These are phyloP conservation scores for Musa balbisiana DNA, from an alignment of 202 grass and related monocot species.

Conservation along the genomic window DNA sequence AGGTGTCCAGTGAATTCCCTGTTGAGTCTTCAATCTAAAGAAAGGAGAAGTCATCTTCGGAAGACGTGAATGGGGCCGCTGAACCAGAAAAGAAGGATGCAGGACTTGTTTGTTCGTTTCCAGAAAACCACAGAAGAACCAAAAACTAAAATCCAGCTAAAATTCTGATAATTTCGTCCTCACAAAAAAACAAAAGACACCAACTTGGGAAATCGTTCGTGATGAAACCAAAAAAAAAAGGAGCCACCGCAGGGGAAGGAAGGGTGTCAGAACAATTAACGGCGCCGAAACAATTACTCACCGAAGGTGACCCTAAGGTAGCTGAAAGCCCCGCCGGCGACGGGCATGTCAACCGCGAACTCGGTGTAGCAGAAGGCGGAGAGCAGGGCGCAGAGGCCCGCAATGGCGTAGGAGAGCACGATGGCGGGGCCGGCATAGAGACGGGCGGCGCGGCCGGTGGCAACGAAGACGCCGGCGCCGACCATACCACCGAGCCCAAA, in stretches of 20 bases:
- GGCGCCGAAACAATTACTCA: slow-evolving; percentile 18
- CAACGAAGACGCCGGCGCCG: slow-evolving; percentile 76
- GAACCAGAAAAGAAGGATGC: no score
- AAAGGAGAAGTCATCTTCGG: no score
- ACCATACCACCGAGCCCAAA: slow-evolving; percentile 94
- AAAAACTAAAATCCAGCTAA: no score
- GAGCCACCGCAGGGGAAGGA: not conserved
- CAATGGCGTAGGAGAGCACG: slow-evolving; percentile 86
- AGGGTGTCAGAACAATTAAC: not conserved
- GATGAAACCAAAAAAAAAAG: no score
- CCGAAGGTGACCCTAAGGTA: slow-evolving; percentile 97
- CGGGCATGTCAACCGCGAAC: slow-evolving; percentile 91
- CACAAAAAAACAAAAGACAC: no score
- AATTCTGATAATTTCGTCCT: no score
- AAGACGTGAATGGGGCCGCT: no score
- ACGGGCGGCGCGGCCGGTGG: slow-evolving; percentile 53
- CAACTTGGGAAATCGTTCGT: no score
- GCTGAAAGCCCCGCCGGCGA: slow-evolving; percentile 94
- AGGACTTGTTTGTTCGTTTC: no score
- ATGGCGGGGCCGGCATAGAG: slow-evolving; percentile 57
- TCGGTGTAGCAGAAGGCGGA: slow-evolving; percentile 99
- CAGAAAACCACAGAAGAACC: no score
- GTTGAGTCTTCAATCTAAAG: no score
- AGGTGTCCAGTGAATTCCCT: no score
- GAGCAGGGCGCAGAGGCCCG: slow-evolving; percentile 75